phyloP scores from a whole-genome alignment of 805 yeast genomes.

The Zygoascus ofunaensis region DNA sequence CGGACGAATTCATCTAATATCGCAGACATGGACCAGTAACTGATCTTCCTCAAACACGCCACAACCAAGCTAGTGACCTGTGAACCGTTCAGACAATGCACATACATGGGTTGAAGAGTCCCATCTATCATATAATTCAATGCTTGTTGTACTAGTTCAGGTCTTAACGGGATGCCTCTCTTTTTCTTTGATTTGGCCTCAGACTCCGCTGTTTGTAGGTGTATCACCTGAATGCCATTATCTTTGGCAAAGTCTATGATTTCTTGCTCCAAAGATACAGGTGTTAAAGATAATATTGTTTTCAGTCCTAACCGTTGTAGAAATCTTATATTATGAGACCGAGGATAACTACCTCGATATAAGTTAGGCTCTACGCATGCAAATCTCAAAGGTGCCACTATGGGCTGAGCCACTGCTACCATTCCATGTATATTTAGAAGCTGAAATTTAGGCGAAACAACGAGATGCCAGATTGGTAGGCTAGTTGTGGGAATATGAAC shows the following conservation, averaged over 20 bases:
- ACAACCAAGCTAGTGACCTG: slow-evolving; percentile 74
- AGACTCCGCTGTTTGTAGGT: slow-evolving; percentile 51
- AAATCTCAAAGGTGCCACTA: slow-evolving; percentile 63
- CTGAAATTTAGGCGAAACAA: too few species aligned
- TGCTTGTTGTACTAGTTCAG: slow-evolving; percentile 48
- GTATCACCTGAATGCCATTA: slow-evolving; percentile 53
- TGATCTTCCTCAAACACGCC: slow-evolving; percentile 76
- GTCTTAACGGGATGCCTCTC: slow-evolving; percentile 72
- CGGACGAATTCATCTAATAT: slow-evolving; percentile 77
- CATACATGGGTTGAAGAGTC: slow-evolving; percentile 57
- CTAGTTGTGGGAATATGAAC: too few species aligned
- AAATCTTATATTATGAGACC: slow-evolving; percentile 62
- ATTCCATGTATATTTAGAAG: too few species aligned
- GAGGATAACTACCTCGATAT: slow-evolving; percentile 82
- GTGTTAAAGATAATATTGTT: slow-evolving; percentile 71
- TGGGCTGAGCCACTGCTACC: background rate
- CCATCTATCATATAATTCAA: slow-evolving; percentile 51
- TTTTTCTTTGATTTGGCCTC: slow-evolving; percentile 56
- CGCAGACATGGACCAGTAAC: slow-evolving; percentile 83
- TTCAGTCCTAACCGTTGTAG: slow-evolving; percentile 54
- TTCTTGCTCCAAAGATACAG: slow-evolving; percentile 50
- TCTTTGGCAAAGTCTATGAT: slow-evolving; percentile 46
- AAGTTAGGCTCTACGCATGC: slow-evolving; percentile 59
- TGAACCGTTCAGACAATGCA: slow-evolving; percentile 87
- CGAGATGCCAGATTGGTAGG: too few species aligned